Conservation (phyloP, 1,284 basidiomycete genomes). For the Cystobasidium pallidum region DNA sequence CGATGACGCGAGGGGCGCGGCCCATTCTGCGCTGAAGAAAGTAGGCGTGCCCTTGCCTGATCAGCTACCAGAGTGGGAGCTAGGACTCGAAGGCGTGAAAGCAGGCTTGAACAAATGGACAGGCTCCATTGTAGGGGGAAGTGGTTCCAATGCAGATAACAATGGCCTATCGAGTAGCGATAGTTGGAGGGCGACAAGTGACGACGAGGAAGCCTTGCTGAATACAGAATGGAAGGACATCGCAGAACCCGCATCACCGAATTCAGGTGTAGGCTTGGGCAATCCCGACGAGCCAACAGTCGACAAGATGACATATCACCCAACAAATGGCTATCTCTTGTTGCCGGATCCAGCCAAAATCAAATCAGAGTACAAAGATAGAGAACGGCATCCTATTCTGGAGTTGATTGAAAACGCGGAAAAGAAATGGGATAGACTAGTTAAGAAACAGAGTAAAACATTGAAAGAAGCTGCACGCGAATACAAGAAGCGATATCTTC, state of each 20-base stretch:
- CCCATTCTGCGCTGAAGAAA: slow-evolving; percentile 47
- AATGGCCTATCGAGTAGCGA: slow-evolving; percentile 7
- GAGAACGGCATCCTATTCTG: slow-evolving; percentile 52
- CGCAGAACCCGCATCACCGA: slow-evolving; percentile 24
- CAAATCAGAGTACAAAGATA: slow-evolving; percentile 14
- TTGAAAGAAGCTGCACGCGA: slow-evolving; percentile 74
- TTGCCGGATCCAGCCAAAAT: slow-evolving; percentile 34
- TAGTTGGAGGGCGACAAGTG: slow-evolving; percentile 25
- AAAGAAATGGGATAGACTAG: slow-evolving; percentile 65
- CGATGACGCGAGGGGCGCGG: slow-evolving; percentile 45
- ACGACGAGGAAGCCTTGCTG: slow-evolving; percentile 27
- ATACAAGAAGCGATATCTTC: slow-evolving; percentile 75
- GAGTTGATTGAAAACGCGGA: slow-evolving; percentile 77
- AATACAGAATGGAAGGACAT: slow-evolving; percentile 38
- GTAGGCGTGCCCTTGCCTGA: slow-evolving; percentile 50
- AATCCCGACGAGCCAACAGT: slow-evolving; percentile 34
- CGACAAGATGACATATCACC: slow-evolving; percentile 42
- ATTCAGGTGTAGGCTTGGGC: slow-evolving; percentile 1
- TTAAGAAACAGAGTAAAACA: slow-evolving; percentile 74
- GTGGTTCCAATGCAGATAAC: background rate
- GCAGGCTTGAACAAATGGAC: slow-evolving; percentile 41
- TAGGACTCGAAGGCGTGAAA: slow-evolving; percentile 48
- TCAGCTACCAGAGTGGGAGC: slow-evolving; percentile 48
- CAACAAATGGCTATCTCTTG: slow-evolving; percentile 37
- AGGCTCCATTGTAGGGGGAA: slow-evolving; percentile 16